phyloP scores from a whole-genome alignment of 2,329 filamentous ascomycete species.

The Camillea tinctor region DNA sequence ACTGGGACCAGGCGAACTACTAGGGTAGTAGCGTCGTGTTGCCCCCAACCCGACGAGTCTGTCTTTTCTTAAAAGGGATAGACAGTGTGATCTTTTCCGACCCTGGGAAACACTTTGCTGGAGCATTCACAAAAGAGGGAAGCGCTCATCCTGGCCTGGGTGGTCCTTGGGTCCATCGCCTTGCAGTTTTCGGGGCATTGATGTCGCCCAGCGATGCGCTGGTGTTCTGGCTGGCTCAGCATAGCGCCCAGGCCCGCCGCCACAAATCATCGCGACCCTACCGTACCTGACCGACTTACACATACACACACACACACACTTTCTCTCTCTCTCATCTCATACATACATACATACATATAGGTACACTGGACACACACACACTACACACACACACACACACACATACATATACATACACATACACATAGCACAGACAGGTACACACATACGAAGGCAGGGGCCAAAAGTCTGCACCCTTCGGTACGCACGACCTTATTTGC shows the following conservation, averaged over 20 bases:
- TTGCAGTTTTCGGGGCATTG: conserved; percentile 12
- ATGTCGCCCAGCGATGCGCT: conserved; percentile 13
- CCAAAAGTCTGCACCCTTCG: too few relatives aligned
- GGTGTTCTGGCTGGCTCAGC: conserved; percentile 13
- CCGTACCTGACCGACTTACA: background rate
- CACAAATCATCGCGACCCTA: conserved; percentile 10
- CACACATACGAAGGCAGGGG: too few relatives aligned
- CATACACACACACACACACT: too few relatives aligned
- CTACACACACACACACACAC: too few relatives aligned
- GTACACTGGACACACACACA: too few relatives aligned
- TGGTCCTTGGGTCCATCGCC: background rate
- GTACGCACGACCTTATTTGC: too few relatives aligned
- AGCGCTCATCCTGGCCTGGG: background rate
- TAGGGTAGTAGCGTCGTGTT: background rate
- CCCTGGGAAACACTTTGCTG: conserved; percentile 3
- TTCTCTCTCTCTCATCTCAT: too few relatives aligned
- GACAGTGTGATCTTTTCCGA: background rate
- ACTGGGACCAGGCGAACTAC: background rate
- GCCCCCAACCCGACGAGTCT: background rate
- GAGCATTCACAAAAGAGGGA: background rate
- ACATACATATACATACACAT: too few relatives aligned
- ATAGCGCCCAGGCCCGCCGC: conserved; percentile 19
- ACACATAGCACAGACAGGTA: too few relatives aligned
- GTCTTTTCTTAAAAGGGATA: background rate
- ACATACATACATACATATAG: background rate